phyloP scores from a whole-genome alignment of 148 eudicot species.

The Vaccinium myrtillus region DNA sequence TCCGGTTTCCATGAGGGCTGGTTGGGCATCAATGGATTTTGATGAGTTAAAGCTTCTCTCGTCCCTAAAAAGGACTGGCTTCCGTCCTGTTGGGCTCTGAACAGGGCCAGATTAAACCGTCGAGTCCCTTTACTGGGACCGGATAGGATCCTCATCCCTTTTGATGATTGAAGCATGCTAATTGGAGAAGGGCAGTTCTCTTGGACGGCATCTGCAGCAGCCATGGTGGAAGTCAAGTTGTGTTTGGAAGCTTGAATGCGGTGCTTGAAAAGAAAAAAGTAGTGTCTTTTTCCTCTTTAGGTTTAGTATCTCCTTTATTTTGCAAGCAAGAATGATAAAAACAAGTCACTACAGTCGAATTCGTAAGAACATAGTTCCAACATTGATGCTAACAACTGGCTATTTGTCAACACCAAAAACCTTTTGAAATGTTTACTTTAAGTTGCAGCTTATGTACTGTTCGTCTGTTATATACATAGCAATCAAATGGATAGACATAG shows the following conservation, averaged over 20 bases:
- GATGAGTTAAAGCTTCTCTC: no score
- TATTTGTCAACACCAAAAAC: neutral
- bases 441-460: conserved; percentile 1
- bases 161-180: neutral
- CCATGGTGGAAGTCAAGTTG: no score
- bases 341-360: no score
- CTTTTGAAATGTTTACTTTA: neutral
- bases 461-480: neutral
- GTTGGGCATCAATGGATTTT: neutral
- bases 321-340: no score
- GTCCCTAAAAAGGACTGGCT: neutral
- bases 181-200: no score
- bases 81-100: neutral
- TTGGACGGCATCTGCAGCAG: no score
- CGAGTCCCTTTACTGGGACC: neutral
- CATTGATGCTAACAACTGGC: neutral
- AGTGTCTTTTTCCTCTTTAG: no score
- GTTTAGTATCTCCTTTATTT: neutral
- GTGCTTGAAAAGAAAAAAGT: no score
- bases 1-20: neutral
- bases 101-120: neutral
- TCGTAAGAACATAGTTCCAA: no score
- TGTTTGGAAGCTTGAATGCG: no score
- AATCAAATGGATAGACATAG: neutral
- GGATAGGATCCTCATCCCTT: neutral